Conservation (phyloP, 192 early-diverging fungal genomes). For the Thoreauomyces humboldtii region DNA sequence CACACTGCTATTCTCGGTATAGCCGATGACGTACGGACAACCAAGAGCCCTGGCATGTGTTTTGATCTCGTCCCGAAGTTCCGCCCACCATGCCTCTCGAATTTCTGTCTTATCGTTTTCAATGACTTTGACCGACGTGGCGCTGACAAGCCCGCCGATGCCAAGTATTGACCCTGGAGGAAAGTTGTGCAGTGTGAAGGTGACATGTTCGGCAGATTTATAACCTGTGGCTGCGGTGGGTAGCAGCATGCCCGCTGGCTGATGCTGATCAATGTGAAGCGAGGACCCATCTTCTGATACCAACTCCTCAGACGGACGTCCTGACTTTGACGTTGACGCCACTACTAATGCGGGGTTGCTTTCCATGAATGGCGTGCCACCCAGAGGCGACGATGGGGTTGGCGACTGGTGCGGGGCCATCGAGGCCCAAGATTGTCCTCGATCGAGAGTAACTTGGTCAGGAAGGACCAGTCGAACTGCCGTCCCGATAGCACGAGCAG, state of each 20-base stretch:
- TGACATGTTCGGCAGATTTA: conserved; percentile 36
- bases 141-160: conserved; percentile 61
- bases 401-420: conserved; percentile 16
- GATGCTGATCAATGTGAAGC: conserved; percentile 7
- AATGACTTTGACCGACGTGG: conserved; percentile 63
- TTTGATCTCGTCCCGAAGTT: conserved; percentile 78
- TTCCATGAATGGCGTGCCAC: conserved; percentile 13
- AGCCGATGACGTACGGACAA: conserved; percentile 74
- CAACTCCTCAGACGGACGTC: not conserved
- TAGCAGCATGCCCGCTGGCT: not conserved
- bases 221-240: conserved; percentile 21
- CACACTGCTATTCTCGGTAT: conserved; percentile 64
- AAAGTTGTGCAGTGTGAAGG: conserved; percentile 52
- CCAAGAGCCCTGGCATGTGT: conserved; percentile 64
- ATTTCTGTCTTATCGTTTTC: conserved; percentile 48
- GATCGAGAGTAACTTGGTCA: conserved; percentile 29
- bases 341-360: not conserved
- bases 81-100: conserved; percentile 66
- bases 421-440: conserved; percentile 27
- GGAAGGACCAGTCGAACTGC: conserved; percentile 59
- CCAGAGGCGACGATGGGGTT: conserved; percentile 18
- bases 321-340: not conserved
- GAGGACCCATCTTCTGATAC: conserved; percentile 15
- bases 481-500: conserved; percentile 72
- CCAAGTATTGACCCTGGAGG: conserved; percentile 46